phyloP scores from a whole-genome alignment of 148 eudicot species.

The Dianthus caryophyllus region DNA sequence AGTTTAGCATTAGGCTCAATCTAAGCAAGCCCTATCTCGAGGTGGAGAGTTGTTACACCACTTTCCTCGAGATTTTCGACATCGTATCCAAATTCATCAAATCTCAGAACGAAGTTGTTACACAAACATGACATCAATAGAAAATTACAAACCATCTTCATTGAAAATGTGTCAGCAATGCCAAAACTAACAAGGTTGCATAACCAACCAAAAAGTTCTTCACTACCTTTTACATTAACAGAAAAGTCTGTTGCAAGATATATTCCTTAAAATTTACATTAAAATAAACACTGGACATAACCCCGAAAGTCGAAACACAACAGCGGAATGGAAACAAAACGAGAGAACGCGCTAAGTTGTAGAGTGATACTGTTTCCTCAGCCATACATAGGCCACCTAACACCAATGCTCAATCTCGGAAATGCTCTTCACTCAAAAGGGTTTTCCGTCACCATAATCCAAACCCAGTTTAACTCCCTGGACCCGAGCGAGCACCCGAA shows the following conservation, averaged over 20 bases:
- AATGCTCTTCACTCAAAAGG: slow-evolving; percentile 34
- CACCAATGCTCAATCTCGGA: slow-evolving; percentile 43
- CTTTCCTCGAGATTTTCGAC: neutral
- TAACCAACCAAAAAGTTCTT: neutral
- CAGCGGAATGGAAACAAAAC: slow-evolving; percentile 6
- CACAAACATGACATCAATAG: neutral
- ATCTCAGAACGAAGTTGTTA: neutral
- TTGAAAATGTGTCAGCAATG: slow-evolving; percentile 4
- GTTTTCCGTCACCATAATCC: slow-evolving; percentile 36
- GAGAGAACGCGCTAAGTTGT: slow-evolving; percentile 10
- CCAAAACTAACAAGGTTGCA: neutral
- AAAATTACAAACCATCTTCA: neutral
- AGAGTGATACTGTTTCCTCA: slow-evolving; percentile 34
- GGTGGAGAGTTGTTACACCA: slow-evolving; percentile 1
- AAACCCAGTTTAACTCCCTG: slow-evolving; percentile 32
- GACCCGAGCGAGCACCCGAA: slow-evolving; percentile 33
- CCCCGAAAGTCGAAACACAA: neutral
- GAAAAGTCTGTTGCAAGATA: neutral
- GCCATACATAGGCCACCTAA: slow-evolving; percentile 40
- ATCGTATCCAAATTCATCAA: neutral
- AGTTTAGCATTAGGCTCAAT: no score
- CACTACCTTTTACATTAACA: neutral
- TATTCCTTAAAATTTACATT: neutral
- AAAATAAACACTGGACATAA: neutral
- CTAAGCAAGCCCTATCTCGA: neutral